Evolutionary conservation across 2,329 filamentous ascomycete genomes (phyloP), one percentile per base, ranked within the genome.

Genomic region (Aspergillus uvarum): DNA sequence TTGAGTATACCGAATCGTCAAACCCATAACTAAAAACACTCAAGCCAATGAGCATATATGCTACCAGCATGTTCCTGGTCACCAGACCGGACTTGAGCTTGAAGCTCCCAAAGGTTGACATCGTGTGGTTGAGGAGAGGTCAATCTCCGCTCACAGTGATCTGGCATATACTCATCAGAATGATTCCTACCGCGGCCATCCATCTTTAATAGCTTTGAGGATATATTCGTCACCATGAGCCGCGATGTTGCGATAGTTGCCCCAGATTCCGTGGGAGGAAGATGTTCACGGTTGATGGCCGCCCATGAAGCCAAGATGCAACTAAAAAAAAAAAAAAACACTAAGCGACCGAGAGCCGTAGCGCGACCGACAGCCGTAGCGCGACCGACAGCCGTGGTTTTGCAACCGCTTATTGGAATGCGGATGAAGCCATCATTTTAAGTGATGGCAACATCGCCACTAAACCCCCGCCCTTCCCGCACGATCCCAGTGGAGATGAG

Each of bases 61-160:
- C 52, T 12, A 54, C 44, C 52, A 54, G 10, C 52, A 54, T 54
- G 47, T 54, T 54, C 52, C 52, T 47, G 24, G 52, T 54, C 22
- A 54, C 26, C 42, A 42, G 35, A 31, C 47, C 22, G 4, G 35
- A 42, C 52, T 19, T 10, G n/a, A 6, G 29, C 52, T 22, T 54
- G 22, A 54, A 12, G 22, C 35, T 14, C 32, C 11, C 32, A 5
- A 35, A 35, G 10, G 32, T 16, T 10, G 38, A 14, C 52, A 54
- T 54, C 19, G 1, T 47, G 22, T 11, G 22, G 24, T 32, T n/a
- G 14, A 19, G 5, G 19, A 29, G 11, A 2, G 11, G 21, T 26
- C 12, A 14, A 3, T 24, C 26, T n/a, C 35, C 3, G 12, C 31
- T 54, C 51, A 29, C 2, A 26, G 24, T 21, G 26, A 24, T 21